Evolutionary conservation across 768 basidiomycete species (phyloP).

Genomic region (Rhodosporidiobolus odoratus): DNA sequence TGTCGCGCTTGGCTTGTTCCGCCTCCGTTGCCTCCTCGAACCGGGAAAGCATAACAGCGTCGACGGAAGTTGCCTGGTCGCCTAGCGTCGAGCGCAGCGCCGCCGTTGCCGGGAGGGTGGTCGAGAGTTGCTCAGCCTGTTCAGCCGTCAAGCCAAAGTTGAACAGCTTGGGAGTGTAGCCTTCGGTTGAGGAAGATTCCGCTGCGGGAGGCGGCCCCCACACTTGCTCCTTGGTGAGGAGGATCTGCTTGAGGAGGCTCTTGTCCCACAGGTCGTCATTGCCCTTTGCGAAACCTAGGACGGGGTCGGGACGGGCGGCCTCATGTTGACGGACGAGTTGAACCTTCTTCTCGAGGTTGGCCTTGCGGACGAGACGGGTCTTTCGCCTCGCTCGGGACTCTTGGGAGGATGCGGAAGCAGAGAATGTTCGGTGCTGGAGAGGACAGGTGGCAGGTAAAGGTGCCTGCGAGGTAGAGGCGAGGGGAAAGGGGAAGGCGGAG

Average conservation of each 20-base stretch:
- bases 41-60: slow-evolving; percentile 16
- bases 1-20: slow-evolving; percentile 45
- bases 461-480: neutral
- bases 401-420: slow-evolving; percentile 25
- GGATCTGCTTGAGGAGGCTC: slow-evolving; percentile 54
- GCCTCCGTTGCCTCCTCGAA: slow-evolving; percentile 21
- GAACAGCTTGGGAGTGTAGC: slow-evolving; percentile 45
- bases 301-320: slow-evolving; percentile 57
- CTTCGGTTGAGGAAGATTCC: neutral
- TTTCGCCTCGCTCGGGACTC: slow-evolving; percentile 41
- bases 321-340: slow-evolving; percentile 48
- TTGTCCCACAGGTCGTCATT: slow-evolving; percentile 64
- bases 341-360: slow-evolving; percentile 46
- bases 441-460: neutral
- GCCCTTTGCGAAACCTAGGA: slow-evolving; percentile 65
- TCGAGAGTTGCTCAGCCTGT: slow-evolving; percentile 47
- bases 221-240: slow-evolving; percentile 23
- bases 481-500: neutral
- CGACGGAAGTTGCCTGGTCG: slow-evolving; percentile 20
- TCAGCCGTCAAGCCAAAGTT: slow-evolving; percentile 59
- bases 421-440: slow-evolving; percentile 33
- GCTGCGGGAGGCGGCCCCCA: slow-evolving; percentile 12
- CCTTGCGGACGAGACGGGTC: slow-evolving; percentile 45
- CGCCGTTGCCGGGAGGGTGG: slow-evolving; percentile 17
- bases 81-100: slow-evolving; percentile 26